phyloP scores from a whole-genome alignment of 1,139 yeast species.

The Saccharomyces hybrid region DNA sequence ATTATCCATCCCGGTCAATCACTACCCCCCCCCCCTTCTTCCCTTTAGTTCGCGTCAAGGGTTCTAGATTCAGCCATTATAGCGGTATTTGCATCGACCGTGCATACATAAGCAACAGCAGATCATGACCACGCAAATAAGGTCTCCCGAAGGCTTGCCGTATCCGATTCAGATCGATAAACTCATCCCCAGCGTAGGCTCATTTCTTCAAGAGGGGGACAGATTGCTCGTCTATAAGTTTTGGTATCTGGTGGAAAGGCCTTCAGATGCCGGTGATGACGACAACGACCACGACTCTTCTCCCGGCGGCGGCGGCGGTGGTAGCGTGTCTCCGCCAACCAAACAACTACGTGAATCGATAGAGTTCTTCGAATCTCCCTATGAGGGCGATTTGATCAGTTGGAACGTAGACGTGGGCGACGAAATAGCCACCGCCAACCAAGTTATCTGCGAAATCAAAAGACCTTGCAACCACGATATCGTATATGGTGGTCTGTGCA shows the following conservation, averaged over 20 bases:
- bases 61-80: not conserved
- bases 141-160: conserved; percentile 29
- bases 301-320: conserved; percentile 1
- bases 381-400: conserved; percentile 57
- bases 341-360: conserved; percentile 26
- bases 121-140: conserved; percentile 27
- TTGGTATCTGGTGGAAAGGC: conserved; percentile 31
- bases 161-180: conserved; percentile 31
- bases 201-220: conserved; percentile 26
- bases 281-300: not conserved
- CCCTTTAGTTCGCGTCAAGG: not conserved
- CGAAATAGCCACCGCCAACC: conserved; percentile 46
- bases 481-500: conserved; percentile 95
- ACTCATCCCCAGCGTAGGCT: conserved; percentile 24
- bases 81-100: conserved; percentile 1
- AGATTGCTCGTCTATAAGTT: conserved; percentile 30
- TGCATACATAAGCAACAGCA: not conserved
- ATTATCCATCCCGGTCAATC: not conserved
- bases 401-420: conserved; percentile 52
- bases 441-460: conserved; percentile 46
- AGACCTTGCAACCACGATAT: conserved; percentile 92
- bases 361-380: conserved; percentile 62
- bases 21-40: not conserved
- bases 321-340: conserved; percentile 7
- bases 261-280: conserved; percentile 8